These are phyloP conservation scores for Mycosphaerella sp. DNA, from an alignment of 2,329 filamentous ascomycete genomes.

Conservation along the genomic window DNA sequence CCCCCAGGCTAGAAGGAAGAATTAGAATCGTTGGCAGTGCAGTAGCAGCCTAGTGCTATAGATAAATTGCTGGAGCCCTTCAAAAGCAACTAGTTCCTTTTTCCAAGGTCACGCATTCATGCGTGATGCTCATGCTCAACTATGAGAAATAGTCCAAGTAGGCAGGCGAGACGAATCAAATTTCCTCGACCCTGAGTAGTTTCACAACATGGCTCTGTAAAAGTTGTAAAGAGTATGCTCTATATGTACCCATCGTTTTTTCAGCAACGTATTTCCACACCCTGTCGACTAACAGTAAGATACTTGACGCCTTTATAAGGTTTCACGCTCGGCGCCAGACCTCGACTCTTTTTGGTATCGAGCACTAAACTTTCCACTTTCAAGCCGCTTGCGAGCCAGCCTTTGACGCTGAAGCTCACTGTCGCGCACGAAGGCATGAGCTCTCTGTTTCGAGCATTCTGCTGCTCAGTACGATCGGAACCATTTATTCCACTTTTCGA, in stretches of 20 bases:
- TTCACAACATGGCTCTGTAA: background rate
- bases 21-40: constrained; percentile 43
- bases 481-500: constrained; percentile 27
- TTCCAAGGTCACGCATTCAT: no score
- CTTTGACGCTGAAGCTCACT: constrained; percentile 50
- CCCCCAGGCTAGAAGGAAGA: constrained; percentile 68
- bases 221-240: background rate
- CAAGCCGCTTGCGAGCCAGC: constrained; percentile 59
- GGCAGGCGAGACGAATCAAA: no score
- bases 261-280: constrained; percentile 45
- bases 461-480: background rate
- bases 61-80: background rate
- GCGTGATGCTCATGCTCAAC: no score
- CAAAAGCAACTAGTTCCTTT: no score
- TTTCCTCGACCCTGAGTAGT: background rate
- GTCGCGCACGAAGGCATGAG: constrained; percentile 46
- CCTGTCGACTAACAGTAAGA: constrained; percentile 61
- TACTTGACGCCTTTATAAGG: constrained; percentile 99
- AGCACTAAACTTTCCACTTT: constrained; percentile 57
- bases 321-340: constrained; percentile 78
- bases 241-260: background rate
- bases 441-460: constrained; percentile 32
- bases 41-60: background rate
- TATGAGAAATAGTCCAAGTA: no score
- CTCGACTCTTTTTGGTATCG: constrained; percentile 71